Evolutionary conservation across 257 asterid species (phyloP).

Genomic region (Orobanche coerulescens): DNA sequence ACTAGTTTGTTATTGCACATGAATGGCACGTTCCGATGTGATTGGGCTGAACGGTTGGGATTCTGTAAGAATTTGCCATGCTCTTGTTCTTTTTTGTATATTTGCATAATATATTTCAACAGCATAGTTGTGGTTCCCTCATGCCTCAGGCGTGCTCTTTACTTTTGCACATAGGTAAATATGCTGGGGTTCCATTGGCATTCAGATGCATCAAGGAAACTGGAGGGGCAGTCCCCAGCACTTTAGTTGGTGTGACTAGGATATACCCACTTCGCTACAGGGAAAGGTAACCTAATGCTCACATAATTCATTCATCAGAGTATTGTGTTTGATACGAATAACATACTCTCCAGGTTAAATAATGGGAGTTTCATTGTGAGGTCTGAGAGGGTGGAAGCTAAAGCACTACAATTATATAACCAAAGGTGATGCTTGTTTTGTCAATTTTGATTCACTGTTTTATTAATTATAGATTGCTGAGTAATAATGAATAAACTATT

Average conservation of each 20-base stretch:
- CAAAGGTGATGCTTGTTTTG: slow-evolving; percentile 48
- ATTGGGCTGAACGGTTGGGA: slow-evolving; percentile 95
- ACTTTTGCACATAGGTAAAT: slow-evolving; percentile 49
- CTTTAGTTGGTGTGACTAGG: slow-evolving; percentile 73
- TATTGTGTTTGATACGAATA: slow-evolving; percentile 23
- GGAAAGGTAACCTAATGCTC: slow-evolving; percentile 63
- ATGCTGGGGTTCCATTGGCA: slow-evolving; percentile 58
- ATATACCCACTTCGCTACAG: slow-evolving; percentile 75
- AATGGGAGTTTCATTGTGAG: slow-evolving; percentile 62
- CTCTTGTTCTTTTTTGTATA: slow-evolving; percentile 14
- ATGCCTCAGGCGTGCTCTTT: slow-evolving; percentile 21
- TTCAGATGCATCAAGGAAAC: slow-evolving; percentile 75
- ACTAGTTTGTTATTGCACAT: slow-evolving; percentile 57
- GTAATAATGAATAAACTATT: not conserved
- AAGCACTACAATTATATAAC: slow-evolving; percentile 41
- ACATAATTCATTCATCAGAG: not conserved
- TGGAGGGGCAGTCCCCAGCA: slow-evolving; percentile 86
- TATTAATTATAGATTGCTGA: slow-evolving; percentile 14
- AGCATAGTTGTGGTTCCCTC: slow-evolving; percentile 20
- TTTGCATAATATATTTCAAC: slow-evolving; percentile 4
- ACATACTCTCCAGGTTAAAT: slow-evolving; percentile 44
- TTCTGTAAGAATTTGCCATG: slow-evolving; percentile 51
- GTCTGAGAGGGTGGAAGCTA: slow-evolving; percentile 72
- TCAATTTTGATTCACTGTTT: slow-evolving; percentile 2
- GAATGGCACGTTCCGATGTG: slow-evolving; percentile 91